Evolutionary conservation across 148 eudicot species (phyloP).

Genomic region (Camellia sinensis): DNA sequence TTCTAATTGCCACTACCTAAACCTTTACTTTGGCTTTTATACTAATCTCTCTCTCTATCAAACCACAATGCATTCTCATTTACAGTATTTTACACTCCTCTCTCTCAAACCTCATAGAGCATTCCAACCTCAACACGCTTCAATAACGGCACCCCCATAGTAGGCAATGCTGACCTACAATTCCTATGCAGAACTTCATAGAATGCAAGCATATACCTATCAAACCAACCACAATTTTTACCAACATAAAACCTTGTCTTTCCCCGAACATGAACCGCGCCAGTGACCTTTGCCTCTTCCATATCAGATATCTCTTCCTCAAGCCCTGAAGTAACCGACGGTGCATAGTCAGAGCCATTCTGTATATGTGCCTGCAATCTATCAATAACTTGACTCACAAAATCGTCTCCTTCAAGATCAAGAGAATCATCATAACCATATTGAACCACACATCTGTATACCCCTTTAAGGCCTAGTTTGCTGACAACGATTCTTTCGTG

Average conservation of each 20-base stretch:
- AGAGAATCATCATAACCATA: conserved; percentile 63
- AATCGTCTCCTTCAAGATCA: conserved; percentile 45
- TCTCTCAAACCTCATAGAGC: conserved; percentile 47
- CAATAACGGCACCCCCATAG: conserved; percentile 41
- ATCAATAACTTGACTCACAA: conserved; percentile 43
- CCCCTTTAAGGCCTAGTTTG: conserved; percentile 44
- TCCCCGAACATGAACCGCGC: conserved; percentile 59
- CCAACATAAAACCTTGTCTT: conserved; percentile 65
- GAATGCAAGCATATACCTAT: conserved; percentile 54
- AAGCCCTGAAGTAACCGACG: conserved; percentile 12
- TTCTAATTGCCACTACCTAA: no score
- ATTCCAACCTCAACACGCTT: conserved; percentile 58
- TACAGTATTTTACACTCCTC: no score
- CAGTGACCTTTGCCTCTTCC: conserved; percentile 50
- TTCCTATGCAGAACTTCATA: conserved; percentile 67
- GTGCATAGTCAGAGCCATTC: conserved; percentile 13
- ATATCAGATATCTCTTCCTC: conserved; percentile 39
- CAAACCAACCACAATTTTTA: conserved; percentile 51
- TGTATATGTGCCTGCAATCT: conserved; percentile 34
- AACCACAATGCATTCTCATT: no score
- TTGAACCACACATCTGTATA: conserved; percentile 55
- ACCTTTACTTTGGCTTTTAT: no score
- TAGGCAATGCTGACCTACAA: conserved; percentile 59
- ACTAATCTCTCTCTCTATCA: no score
- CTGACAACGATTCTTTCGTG: conserved; percentile 44